Base-by-base conservation (phyloP, 306 rosid genomes). In the Ormosia emarginata region DNA sequence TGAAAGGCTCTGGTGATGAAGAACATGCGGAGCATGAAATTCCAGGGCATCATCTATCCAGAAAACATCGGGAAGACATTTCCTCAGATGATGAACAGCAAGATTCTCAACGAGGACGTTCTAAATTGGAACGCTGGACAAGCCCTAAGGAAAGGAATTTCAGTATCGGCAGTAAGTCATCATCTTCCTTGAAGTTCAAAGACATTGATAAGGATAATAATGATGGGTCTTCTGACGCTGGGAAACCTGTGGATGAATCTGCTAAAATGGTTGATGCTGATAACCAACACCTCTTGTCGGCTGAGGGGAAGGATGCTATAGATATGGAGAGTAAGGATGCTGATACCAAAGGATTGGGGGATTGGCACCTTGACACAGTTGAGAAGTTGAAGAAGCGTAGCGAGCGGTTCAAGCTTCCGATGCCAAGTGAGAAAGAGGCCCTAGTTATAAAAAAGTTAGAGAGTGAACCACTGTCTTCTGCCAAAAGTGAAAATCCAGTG, bases 111-210 rank as follows among this genome's bases (percentile, higher is more conserved):
- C 85, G 91, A 83, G 99, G 99, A 73, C 94, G 97, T 43, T 90
- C 99, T 70, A 95, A 95, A 82, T 86, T 95, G 89, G 99, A 95
- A 82, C 98, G 98, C 41, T 95, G 99, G 99, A 92, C 98, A 15
- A 92, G 99, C 82, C 94, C 93, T 66, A 86, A 88, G 76, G 97
- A 92, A 88, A 90, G 91, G 82, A 97, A 95, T 84, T 93, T 87
- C 77, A 74, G 77, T 57, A 76, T 87, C 73, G 81, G 83, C 65
- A 85, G 71, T 83, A 95, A 92, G 91, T 86, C 95, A 34, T 82
- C 90, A 4, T 89, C 94, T 58, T 79, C 91, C 66, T 69, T 85
- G 81, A 86, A 86, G 86, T 77, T 88, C 46, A 90, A 89, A 87
- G 86, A 91, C 47, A 33, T 47, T 18, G 93, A 91, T 47, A 86